Conservation (phyloP, 2,329 filamentous ascomycete species). For the Helicocarpus griseus region DNA sequence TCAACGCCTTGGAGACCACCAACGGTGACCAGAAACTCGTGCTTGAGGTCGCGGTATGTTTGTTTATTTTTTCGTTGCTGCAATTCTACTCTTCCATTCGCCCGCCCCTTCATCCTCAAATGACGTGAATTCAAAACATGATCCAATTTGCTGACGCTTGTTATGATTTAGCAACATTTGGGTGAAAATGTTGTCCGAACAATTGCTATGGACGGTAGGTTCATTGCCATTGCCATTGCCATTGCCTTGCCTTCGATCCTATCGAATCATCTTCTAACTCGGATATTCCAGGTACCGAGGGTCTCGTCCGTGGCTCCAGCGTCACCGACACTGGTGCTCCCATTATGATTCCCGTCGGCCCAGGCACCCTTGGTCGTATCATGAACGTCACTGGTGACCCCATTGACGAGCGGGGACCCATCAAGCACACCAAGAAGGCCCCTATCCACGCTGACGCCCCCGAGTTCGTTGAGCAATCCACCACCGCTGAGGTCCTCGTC, state of each 20-base stretch:
- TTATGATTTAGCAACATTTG: constrained; percentile 74
- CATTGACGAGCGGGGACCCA: constrained; percentile 97
- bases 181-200: constrained; percentile 98
- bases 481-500: constrained; percentile 87
- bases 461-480: constrained; percentile 89
- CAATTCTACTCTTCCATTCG: not conserved
- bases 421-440: constrained; percentile 79
- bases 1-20: constrained; percentile 86
- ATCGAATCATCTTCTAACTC: constrained; percentile 7
- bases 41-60: constrained; percentile 86
- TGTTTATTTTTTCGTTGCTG: constrained; percentile 7
- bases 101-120: not conserved
- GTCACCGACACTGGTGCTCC: constrained; percentile 83
- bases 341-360: constrained; percentile 93
- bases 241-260: not conserved
- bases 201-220: constrained; percentile 99
- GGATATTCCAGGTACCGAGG: constrained; percentile 73
- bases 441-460: constrained; percentile 95
- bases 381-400: constrained; percentile 99
- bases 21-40: constrained; percentile 93
- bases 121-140: too few relatives aligned
- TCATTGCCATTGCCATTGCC: too few relatives aligned
- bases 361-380: constrained; percentile 92
- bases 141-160: constrained; percentile 15
- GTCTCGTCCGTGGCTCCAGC: constrained; percentile 87